phyloP scores from a whole-genome alignment of 225 moss, liverwort and hornwort genomes.

The Thuidium tamariscinum region DNA sequence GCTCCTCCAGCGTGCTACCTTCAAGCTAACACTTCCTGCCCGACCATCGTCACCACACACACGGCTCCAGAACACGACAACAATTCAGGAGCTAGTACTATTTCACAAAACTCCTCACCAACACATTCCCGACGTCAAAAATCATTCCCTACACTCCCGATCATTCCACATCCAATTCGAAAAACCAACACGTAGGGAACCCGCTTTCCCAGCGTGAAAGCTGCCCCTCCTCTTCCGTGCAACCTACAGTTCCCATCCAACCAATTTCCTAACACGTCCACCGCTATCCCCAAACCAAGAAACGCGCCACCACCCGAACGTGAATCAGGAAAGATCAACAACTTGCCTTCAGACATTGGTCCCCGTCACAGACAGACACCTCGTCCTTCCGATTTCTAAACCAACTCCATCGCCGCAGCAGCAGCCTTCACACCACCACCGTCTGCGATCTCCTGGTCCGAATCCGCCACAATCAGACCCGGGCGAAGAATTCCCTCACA shows the following conservation, averaged over 20 bases:
- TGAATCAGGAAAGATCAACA: background rate
- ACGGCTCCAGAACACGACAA: background rate
- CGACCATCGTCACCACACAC: background rate
- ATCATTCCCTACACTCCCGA: background rate
- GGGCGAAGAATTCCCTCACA: background rate
- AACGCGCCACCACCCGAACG: background rate
- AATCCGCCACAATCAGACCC: background rate
- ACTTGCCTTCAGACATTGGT: constrained; percentile 45
- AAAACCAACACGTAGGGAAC: background rate
- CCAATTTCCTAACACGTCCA: background rate
- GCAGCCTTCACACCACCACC: background rate
- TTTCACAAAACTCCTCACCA: background rate
- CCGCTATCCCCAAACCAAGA: background rate
- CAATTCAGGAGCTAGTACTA: background rate
- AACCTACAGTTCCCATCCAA: background rate
- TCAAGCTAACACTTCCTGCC: background rate
- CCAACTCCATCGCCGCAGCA: background rate
- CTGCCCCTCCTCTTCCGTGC: background rate
- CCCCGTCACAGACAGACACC: background rate
- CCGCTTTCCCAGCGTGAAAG: background rate
- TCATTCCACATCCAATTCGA: background rate
- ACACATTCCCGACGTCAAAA: background rate
- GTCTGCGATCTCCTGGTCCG: background rate
- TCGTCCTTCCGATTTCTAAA: background rate
- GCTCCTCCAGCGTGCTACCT: background rate